A percentile compares a stretch with the other conserved stretches of the same genome.
Evolutionary conservation across 2,329 filamentous ascomycete genomes (phyloP).

Genomic region (Escovopsis sp.): DNA sequence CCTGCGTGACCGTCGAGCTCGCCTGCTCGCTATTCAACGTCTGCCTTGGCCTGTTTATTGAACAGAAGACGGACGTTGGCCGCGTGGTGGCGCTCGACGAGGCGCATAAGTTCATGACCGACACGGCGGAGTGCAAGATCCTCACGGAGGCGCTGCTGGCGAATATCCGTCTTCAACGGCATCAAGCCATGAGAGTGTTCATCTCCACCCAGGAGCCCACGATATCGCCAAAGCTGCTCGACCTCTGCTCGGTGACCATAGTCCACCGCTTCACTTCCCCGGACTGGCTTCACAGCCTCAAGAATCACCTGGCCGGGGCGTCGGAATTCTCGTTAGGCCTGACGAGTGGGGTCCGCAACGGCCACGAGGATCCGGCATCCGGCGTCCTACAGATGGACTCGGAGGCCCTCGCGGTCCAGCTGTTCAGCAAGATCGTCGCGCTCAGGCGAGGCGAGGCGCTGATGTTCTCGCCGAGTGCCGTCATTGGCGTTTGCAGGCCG

Average conservation of each 20-base stretch:
- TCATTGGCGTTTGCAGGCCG: slow-evolving; percentile 12
- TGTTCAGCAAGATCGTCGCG: slow-evolving; percentile 27
- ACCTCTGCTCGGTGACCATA: slow-evolving; percentile 55
- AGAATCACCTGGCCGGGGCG: slow-evolving; percentile 28
- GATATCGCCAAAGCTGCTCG: slow-evolving; percentile 49
- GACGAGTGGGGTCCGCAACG: neutral
- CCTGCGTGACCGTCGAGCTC: slow-evolving; percentile 48
- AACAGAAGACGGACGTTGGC: slow-evolving; percentile 29
- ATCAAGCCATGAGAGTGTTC: slow-evolving; percentile 49
- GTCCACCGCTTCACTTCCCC: slow-evolving; percentile 59
- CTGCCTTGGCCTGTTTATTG: slow-evolving; percentile 49
- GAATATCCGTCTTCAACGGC: slow-evolving; percentile 55
- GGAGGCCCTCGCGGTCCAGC: slow-evolving; percentile 8
- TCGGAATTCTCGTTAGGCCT: neutral
- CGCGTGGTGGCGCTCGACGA: slow-evolving; percentile 58
- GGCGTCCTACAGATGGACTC: neutral
- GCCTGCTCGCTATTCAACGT: slow-evolving; percentile 63
- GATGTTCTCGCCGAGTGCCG: slow-evolving; percentile 29
- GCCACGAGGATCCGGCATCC: neutral
- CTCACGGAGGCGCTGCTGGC: slow-evolving; percentile 48
- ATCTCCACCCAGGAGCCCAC: slow-evolving; percentile 69
- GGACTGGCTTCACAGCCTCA: slow-evolving; percentile 37
- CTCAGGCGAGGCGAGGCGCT: slow-evolving; percentile 30
- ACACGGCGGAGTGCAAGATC: slow-evolving; percentile 32
- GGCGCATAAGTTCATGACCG: slow-evolving; percentile 61